Conservation (phyloP, 2,329 filamentous ascomycete species). For the Colletotrichum viniferum region DNA sequence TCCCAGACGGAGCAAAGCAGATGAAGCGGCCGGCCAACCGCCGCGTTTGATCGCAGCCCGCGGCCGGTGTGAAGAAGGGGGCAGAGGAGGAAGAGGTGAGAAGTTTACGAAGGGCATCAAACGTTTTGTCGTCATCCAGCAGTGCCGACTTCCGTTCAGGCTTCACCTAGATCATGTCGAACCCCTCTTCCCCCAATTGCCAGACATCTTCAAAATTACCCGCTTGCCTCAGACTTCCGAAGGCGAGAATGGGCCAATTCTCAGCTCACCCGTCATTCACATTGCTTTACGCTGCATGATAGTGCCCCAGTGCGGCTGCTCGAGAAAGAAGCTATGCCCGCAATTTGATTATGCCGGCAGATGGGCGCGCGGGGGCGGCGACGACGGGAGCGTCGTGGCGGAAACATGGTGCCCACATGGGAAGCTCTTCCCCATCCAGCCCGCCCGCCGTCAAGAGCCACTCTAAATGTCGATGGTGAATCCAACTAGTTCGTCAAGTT, state of each 20-base stretch:
- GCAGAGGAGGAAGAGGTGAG: background rate
- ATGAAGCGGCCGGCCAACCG: background rate
- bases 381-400: background rate
- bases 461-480: background rate
- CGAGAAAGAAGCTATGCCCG: background rate
- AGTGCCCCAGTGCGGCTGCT: background rate
- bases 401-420: background rate
- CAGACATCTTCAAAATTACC: background rate
- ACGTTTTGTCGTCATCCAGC: background rate
- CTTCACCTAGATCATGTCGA: background rate
- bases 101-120: background rate
- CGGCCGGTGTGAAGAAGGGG: background rate
- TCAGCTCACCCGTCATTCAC: background rate
- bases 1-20: background rate
- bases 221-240: background rate
- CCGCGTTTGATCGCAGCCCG: background rate
- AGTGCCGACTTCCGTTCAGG: background rate
- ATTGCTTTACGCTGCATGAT: background rate
- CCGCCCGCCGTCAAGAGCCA: background rate
- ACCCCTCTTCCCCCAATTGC: background rate
- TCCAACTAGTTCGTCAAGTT: slow-evolving; percentile 10
- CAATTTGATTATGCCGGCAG: background rate
- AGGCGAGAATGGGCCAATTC: background rate
- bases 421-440: background rate
- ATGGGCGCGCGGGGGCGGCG: background rate